phyloP scores from a whole-genome alignment of 2,329 filamentous ascomycete species.

The Trichoderma atroviride region DNA sequence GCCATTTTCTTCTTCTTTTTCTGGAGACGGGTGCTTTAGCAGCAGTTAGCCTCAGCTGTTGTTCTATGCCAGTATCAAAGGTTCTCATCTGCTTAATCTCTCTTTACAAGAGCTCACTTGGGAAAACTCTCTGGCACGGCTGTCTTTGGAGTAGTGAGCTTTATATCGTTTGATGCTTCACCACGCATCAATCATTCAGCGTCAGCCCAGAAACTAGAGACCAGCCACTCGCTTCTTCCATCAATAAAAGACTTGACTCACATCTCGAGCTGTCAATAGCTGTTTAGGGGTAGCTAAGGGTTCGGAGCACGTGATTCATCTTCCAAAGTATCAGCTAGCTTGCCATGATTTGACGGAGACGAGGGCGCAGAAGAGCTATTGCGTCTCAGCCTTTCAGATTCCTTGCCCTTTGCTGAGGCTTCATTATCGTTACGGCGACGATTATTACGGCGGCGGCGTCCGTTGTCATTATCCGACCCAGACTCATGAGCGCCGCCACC shows the following conservation, averaged over 20 bases:
- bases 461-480: not conserved
- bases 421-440: constrained; percentile 2
- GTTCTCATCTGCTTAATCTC: constrained; percentile 24
- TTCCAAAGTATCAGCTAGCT: constrained; percentile 59
- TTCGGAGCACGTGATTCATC: constrained; percentile 35
- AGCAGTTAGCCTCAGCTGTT: constrained; percentile 30
- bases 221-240: not conserved
- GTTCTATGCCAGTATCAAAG: constrained; percentile 33
- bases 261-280: constrained; percentile 31
- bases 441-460: constrained; percentile 20
- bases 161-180: constrained; percentile 23
- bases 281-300: constrained; percentile 27
- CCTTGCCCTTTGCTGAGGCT: constrained; percentile 21
- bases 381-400: constrained; percentile 44
- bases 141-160: constrained; percentile 17
- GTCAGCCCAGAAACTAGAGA: constrained; percentile 22
- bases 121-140: not conserved
- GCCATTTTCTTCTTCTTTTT: not conserved
- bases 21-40: constrained; percentile 24
- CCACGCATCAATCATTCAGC: constrained; percentile 23
- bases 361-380: constrained; percentile 57
- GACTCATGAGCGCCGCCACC: not conserved
- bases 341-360: constrained; percentile 52
- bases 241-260: constrained; percentile 31
- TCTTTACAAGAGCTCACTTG: not conserved